Evolutionary conservation across 106 monocot genomes (phyloP).

Genomic region (Dioscorea zingiberensis): DNA sequence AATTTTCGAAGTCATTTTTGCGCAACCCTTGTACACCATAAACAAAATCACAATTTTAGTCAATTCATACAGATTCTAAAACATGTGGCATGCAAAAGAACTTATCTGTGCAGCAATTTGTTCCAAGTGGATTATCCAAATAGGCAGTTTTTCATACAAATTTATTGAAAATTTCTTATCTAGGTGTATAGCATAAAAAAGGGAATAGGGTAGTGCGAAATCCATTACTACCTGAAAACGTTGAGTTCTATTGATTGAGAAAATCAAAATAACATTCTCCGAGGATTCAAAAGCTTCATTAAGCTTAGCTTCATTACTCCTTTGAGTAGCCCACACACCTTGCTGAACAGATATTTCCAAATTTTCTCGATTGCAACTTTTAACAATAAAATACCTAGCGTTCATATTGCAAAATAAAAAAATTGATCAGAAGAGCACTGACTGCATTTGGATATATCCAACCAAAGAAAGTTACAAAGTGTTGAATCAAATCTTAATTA

Average conservation of each 20-base stretch:
- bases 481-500: not conserved
- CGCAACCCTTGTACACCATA: slow-evolving; percentile 67
- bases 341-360: slow-evolving; percentile 99
- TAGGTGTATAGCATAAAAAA: not conserved
- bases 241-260: slow-evolving; percentile 94
- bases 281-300: slow-evolving; percentile 98
- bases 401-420: slow-evolving; percentile 25
- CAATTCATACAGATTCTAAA: not conserved
- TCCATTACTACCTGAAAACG: slow-evolving; percentile 80
- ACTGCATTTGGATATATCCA: not conserved
- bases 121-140: not conserved
- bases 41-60: slow-evolving; percentile 1
- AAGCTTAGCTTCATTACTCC: slow-evolving; percentile 96
- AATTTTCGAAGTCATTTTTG: slow-evolving; percentile 99
- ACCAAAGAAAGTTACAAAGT: not conserved
- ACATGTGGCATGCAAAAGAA: not conserved
- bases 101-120: not conserved
- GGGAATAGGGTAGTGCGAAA: not conserved
- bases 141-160: not conserved
- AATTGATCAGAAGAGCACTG: slow-evolving; percentile 21
- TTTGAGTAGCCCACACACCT: slow-evolving; percentile 99
- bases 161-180: not conserved
- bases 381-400: slow-evolving; percentile 98
- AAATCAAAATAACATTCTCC: slow-evolving; percentile 97
- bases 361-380: slow-evolving; percentile 99